Percentiles rank a stretch among this genome's conserved stretches.
Conservation (phyloP, 2,329 filamentous ascomycete species). For the Rutstroemia sydowiana region DNA sequence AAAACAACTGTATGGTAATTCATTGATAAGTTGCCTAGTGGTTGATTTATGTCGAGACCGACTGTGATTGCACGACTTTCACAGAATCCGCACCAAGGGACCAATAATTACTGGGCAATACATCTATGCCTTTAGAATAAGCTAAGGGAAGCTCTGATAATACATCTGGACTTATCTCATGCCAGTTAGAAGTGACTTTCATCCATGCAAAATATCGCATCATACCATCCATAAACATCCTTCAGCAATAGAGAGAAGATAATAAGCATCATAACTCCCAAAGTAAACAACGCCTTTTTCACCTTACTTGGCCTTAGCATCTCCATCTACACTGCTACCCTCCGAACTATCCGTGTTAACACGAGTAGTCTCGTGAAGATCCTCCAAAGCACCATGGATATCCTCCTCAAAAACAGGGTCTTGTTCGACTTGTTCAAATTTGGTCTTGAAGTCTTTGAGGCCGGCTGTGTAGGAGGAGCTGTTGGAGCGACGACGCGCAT, state of each 20-base stretch:
- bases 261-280: conserved; percentile 14
- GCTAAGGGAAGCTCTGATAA: conserved; percentile 21
- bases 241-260: conserved; percentile 16
- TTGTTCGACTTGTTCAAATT: conserved; percentile 84
- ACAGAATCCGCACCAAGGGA: not conserved
- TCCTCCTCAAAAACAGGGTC: conserved; percentile 91
- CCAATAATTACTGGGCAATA: conserved; percentile 27
- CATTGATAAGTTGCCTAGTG: no score
- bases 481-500: conserved; percentile 87
- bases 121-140: conserved; percentile 28
- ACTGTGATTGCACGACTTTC: not conserved
- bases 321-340: conserved; percentile 29
- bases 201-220: conserved; percentile 1
- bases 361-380: conserved; percentile 23
- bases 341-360: conserved; percentile 28
- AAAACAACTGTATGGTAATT: no score
- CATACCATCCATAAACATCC: not conserved
- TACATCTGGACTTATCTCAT: conserved; percentile 24
- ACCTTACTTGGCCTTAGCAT: conserved; percentile 37
- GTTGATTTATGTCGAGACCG: not conserved
- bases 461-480: conserved; percentile 67
- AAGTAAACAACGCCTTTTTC: not conserved
- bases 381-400: conserved; percentile 55
- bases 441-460: conserved; percentile 82
- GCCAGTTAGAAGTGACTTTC: conserved; percentile 6